These are phyloP conservation scores for Talaromyces sp. DNA, from an alignment of 2,329 filamentous ascomycete genomes.

Conservation along the genomic window DNA sequence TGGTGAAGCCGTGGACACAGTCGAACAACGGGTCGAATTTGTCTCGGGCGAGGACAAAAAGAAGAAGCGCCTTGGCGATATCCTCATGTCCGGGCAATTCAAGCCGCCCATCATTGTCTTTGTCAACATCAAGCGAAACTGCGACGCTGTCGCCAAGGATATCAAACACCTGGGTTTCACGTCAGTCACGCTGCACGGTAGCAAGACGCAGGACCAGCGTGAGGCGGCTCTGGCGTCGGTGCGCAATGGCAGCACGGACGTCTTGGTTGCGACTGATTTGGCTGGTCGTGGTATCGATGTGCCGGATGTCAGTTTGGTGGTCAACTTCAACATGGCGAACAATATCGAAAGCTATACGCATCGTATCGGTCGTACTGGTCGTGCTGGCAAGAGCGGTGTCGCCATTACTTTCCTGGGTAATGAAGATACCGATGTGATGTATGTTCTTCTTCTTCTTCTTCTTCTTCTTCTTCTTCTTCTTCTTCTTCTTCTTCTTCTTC, in stretches of 20 bases:
- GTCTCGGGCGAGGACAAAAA: slow-evolving; percentile 86
- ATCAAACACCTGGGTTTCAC: slow-evolving; percentile 93
- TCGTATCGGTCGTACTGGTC: slow-evolving; percentile 91
- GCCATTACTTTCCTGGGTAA: slow-evolving; percentile 92
- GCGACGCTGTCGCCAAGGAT: slow-evolving; percentile 87
- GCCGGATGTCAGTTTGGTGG: slow-evolving; percentile 82
- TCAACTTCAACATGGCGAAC: slow-evolving; percentile 98
- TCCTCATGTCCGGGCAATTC: slow-evolving; percentile 76
- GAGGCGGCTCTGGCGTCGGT: slow-evolving; percentile 86
- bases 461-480: neutral
- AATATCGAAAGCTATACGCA: slow-evolving; percentile 95
- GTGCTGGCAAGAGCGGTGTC: slow-evolving; percentile 94
- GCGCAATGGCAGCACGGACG: slow-evolving; percentile 72
- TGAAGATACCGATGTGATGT: slow-evolving; percentile 86
- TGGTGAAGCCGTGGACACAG: slow-evolving; percentile 94
- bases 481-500: slow-evolving; percentile 9
- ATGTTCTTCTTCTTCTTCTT: slow-evolving; percentile 24
- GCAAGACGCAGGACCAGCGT: slow-evolving; percentile 96
- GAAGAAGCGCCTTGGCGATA: slow-evolving; percentile 92
- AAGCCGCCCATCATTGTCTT: slow-evolving; percentile 93
- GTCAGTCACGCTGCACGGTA: slow-evolving; percentile 85
- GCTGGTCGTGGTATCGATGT: slow-evolving; percentile 98
- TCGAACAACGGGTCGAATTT: slow-evolving; percentile 95
- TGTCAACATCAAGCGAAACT: slow-evolving; percentile 99
- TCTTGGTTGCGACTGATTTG: slow-evolving; percentile 92